Evolutionary conservation across 169 alveolate species (phyloP).

Genomic region (Cryptosporidium andersoni): DNA sequence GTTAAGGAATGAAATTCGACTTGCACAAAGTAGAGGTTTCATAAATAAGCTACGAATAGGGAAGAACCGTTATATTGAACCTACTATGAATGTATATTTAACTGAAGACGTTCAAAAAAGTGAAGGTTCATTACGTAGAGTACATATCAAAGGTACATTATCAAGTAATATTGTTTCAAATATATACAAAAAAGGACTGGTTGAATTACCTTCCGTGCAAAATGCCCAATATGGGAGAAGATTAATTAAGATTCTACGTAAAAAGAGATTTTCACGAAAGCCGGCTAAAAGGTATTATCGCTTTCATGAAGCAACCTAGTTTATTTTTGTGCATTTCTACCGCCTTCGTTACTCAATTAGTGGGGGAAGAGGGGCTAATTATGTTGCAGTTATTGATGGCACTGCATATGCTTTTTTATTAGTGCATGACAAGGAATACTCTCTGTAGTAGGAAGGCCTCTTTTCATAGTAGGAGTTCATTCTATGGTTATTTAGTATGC

Average conservation of each 20-base stretch:
- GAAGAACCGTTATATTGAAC: constrained; percentile 15
- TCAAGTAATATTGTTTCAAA: constrained; percentile 31
- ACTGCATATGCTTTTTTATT: background rate
- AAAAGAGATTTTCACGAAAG: constrained; percentile 35
- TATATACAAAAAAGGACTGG: constrained; percentile 35
- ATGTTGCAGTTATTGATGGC: too few species aligned
- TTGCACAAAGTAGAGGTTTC: constrained; percentile 41
- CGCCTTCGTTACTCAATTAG: background rate
- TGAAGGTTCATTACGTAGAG: constrained; percentile 43
- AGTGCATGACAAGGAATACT: constrained; percentile 22
- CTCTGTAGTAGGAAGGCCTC: background rate
- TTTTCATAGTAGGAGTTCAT: background rate
- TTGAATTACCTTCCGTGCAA: constrained; percentile 34
- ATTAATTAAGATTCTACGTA: constrained; percentile 21
- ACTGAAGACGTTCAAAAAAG: constrained; percentile 23
- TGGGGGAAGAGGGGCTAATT: too few species aligned
- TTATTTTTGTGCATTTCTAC: background rate
- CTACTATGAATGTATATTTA: background rate
- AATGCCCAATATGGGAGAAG: constrained; percentile 50
- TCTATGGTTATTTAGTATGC: constrained; percentile 37
- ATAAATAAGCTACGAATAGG: constrained; percentile 40
- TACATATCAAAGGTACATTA: constrained; percentile 3
- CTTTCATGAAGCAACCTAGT: background rate
- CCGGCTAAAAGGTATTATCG: constrained; percentile 17
- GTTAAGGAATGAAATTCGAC: constrained; percentile 11